phyloP scores from a whole-genome alignment of 179 eudicot species.

The Patellifolia procumbens region DNA sequence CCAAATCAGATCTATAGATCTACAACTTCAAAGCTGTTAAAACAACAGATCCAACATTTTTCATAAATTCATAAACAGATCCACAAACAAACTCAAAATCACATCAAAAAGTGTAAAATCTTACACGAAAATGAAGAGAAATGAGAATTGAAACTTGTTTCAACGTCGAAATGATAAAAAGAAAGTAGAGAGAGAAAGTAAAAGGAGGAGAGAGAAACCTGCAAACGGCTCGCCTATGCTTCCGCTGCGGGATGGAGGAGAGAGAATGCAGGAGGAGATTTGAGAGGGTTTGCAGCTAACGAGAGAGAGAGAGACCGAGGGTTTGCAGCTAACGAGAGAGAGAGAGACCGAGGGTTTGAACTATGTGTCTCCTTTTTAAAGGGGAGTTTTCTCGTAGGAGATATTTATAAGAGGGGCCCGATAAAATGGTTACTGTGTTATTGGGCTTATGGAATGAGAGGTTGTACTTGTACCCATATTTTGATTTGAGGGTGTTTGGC shows the following conservation, averaged over 20 bases:
- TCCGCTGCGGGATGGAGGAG: constrained; percentile 28
- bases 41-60: constrained; percentile 11
- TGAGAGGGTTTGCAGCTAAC: neutral
- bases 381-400: neutral
- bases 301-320: neutral
- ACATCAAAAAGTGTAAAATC: neutral
- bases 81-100: neutral
- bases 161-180: neutral
- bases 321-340: constrained; percentile 4
- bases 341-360: neutral
- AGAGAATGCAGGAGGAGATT: constrained; percentile 8
- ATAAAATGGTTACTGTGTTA: neutral
- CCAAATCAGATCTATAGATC: constrained; percentile 21
- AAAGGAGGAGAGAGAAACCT: constrained; percentile 31
- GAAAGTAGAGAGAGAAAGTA: neutral
- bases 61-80: neutral
- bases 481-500: no score
- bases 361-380: constrained; percentile 17
- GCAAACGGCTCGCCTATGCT: constrained; percentile 12
- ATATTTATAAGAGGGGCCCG: constrained; percentile 14
- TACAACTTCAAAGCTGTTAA: neutral
- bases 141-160: neutral
- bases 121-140: neutral
- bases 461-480: no score
- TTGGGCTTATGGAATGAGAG: no score